These are phyloP conservation scores for Heritiera fomes DNA, from an alignment of 345 rosid species.

Conservation along the genomic window DNA sequence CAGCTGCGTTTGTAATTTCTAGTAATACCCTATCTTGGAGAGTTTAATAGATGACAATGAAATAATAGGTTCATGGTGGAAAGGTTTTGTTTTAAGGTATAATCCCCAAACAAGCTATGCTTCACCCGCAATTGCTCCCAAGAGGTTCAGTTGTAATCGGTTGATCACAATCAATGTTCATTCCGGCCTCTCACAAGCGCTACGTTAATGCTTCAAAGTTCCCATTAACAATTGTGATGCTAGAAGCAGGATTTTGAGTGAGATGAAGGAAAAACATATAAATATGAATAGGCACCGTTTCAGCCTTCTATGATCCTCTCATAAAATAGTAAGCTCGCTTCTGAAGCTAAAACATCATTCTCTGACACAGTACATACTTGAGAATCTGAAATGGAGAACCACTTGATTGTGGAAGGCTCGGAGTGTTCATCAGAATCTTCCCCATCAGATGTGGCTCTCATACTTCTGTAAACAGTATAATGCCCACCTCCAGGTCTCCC, in stretches of 20 bases:
- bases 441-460: constrained; percentile 23
- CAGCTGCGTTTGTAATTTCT: background rate
- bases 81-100: background rate
- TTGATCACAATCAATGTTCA: background rate
- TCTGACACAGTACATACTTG: constrained; percentile 59
- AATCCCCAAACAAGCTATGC: background rate
- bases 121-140: background rate
- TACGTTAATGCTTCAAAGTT: background rate
- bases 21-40: background rate
- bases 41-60: background rate
- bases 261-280: background rate
- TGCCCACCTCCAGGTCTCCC: constrained; percentile 81
- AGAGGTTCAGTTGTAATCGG: background rate
- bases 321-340: constrained; percentile 86
- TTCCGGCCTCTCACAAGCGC: background rate
- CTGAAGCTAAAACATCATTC: constrained; percentile 73
- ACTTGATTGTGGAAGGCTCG: constrained; percentile 31
- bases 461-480: constrained; percentile 75
- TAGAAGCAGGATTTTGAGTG: background rate
- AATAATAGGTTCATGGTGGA: background rate
- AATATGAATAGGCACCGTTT: background rate
- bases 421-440: constrained; percentile 25
- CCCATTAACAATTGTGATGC: background rate
- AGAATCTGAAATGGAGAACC: constrained; percentile 87
- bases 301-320: constrained; percentile 48